These are phyloP conservation scores for Camellia japonica DNA, from an alignment of 148 eudicot species.

Conservation along the genomic window DNA sequence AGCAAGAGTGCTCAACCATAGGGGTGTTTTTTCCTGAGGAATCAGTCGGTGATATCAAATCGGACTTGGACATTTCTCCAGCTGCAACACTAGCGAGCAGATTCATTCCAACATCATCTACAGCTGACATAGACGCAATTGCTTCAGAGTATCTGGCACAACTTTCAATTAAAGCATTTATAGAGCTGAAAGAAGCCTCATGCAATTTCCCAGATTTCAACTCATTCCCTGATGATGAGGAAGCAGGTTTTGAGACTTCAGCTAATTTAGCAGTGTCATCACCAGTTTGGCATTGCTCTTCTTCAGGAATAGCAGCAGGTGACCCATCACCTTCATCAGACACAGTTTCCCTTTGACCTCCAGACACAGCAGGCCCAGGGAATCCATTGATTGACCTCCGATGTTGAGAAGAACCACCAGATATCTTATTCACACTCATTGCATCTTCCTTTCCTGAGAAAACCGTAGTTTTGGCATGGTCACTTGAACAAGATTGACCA, in stretches of 20 bases:
- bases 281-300: slow-evolving; percentile 25
- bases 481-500: slow-evolving; percentile 45
- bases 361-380: slow-evolving; percentile 30
- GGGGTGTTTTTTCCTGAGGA: slow-evolving; percentile 47
- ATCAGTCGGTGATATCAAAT: slow-evolving; percentile 41
- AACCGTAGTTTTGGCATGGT: slow-evolving; percentile 34
- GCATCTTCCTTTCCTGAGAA: slow-evolving; percentile 51
- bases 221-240: slow-evolving; percentile 31
- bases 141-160: slow-evolving; percentile 74
- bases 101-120: slow-evolving; percentile 88
- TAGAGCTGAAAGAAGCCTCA: slow-evolving; percentile 72
- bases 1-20: slow-evolving; percentile 26
- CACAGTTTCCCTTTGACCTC: slow-evolving; percentile 26
- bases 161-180: slow-evolving; percentile 85
- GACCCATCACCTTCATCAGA: slow-evolving; percentile 33
- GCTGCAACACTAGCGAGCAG: slow-evolving; percentile 95
- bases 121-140: slow-evolving; percentile 45
- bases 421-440: slow-evolving; percentile 34
- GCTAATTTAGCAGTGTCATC: slow-evolving; percentile 25
- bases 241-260: slow-evolving; percentile 31
- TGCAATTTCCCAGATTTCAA: slow-evolving; percentile 38
- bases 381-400: slow-evolving; percentile 45
- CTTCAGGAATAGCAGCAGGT: slow-evolving; percentile 32
- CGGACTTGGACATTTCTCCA: slow-evolving; percentile 64
- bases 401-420: slow-evolving; percentile 37